Base-by-base conservation (phyloP, 306 rosid species). In the Vicia villosa region DNA sequence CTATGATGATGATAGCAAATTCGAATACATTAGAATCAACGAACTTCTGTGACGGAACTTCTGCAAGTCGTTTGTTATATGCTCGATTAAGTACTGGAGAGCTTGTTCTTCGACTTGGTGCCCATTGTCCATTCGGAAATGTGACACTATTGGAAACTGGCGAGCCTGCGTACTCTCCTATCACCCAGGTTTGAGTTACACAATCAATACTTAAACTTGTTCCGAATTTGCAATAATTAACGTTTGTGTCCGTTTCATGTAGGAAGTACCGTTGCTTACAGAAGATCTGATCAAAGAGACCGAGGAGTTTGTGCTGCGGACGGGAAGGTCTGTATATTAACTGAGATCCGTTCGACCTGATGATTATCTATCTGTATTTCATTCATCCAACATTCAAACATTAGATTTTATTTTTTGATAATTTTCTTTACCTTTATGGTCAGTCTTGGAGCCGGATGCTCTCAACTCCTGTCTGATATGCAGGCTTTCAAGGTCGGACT, bases 401-500 rank as follows among this genome's bases (percentile, higher is more conserved):
- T n/a, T n/a, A n/a, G n/a, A n/a, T n/a, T n/a, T n/a, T n/a, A n/a
- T n/a, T 12, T 69, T 42, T 65, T 90, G 80, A 86, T 68, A 56
- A 63, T 68, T 74, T 77, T 60, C 67, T 68, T 70, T 71, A 55
- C 78, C 72, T 83, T 79, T 82, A 28, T 87, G 80, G 24, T 60
- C 91, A 95, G 99, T 77, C 86, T 87, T 83, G 97, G 99, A 80
- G 96, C 97, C 74, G 99, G 92, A 15, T 95, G 99, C 86, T 95
- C 97, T 81, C 99, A 95, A 76, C 99, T 95, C 69, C 86, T 95
- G 66, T 91, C 97, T 50, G 99, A 95, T 83, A 95, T 95, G 96
- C 99, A 95, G 77, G 97, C 99, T 77, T 95, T 95, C 88, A 95
- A 95, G 97, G 99, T 95, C 74, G 52, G 70, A 54, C 64, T 78